Percentiles rank a stretch among this genome's conserved stretches.
Conservation (phyloP, 2,329 filamentous ascomycete species). For the Chaetomiaceae sp. region DNA sequence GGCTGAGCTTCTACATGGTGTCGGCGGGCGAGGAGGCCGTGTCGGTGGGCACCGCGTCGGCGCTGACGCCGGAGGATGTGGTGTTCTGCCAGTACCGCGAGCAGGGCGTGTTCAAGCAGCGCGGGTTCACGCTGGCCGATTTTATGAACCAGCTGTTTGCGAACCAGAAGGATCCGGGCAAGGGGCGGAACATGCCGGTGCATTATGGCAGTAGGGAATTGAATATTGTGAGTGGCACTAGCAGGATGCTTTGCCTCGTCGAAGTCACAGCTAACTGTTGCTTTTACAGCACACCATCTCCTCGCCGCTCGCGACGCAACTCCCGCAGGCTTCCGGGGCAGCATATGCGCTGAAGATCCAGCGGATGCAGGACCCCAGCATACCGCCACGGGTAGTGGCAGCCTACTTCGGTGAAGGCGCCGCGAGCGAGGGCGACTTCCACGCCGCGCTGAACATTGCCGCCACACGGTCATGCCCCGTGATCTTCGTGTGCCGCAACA, state of each 20-base stretch:
- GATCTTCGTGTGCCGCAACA: constrained; percentile 76
- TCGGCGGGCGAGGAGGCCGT: constrained; percentile 93
- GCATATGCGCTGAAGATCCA: constrained; percentile 75
- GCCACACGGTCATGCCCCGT: constrained; percentile 70
- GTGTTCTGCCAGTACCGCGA: constrained; percentile 94
- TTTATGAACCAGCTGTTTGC: constrained; percentile 97
- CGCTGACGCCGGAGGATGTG: constrained; percentile 75
- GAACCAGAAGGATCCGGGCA: constrained; percentile 72
- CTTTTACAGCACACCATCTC: constrained; percentile 61
- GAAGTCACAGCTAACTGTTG: constrained; percentile 11
- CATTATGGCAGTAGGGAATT: constrained; percentile 84
- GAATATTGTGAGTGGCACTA: constrained; percentile 62
- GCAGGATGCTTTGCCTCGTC: background rate
- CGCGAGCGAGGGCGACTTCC: constrained; percentile 76
- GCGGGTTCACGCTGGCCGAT: constrained; percentile 77
- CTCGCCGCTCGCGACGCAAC: constrained; percentile 70
- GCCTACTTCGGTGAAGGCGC: constrained; percentile 81
- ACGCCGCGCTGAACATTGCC: constrained; percentile 74
- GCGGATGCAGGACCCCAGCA: constrained; percentile 56
- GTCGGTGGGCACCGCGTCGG: constrained; percentile 80
- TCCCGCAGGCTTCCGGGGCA: constrained; percentile 71
- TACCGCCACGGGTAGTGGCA: constrained; percentile 55
- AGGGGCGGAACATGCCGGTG: constrained; percentile 92
- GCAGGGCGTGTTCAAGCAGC: constrained; percentile 81
- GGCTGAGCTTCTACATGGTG: constrained; percentile 95